Percentiles rank a stretch among this genome's conserved stretches.
Evolutionary conservation across 257 asterid genomes (phyloP).

Genomic region (Solanum chmielewskii): DNA sequence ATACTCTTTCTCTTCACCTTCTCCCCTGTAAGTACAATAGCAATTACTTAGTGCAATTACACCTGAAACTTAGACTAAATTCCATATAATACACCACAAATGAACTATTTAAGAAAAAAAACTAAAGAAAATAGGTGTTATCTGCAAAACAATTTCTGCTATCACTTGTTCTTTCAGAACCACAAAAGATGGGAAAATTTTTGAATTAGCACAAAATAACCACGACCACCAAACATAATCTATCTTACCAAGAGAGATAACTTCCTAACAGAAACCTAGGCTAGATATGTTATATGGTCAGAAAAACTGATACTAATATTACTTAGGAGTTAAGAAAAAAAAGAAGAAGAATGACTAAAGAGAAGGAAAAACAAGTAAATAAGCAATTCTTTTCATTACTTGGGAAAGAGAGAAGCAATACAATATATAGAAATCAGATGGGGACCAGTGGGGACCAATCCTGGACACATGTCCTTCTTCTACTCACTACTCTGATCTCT

Average conservation of each 20-base stretch:
- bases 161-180: not conserved
- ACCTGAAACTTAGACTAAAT: not conserved
- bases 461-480: too few relatives aligned
- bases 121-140: not conserved
- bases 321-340: too few relatives aligned
- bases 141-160: not conserved
- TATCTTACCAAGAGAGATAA: not conserved
- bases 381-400: too few relatives aligned
- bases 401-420: too few relatives aligned
- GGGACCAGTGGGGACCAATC: too few relatives aligned
- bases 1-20: conserved; percentile 68
- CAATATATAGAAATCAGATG: too few relatives aligned
- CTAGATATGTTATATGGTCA: not conserved
- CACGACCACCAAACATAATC: not conserved
- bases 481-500: too few relatives aligned
- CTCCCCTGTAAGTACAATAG: conserved; percentile 27
- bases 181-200: not conserved
- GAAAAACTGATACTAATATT: too few relatives aligned
- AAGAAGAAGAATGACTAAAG: too few relatives aligned
- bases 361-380: too few relatives aligned
- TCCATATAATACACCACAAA: not conserved
- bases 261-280: not conserved
- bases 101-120: not conserved
- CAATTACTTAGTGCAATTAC: not conserved
- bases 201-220: not conserved